Percentiles rank a stretch among this genome's conserved stretches.
Evolutionary conservation across 495 filamentous ascomycete species (phyloP).

Genomic region (Aspergillus sclerotioniger): DNA sequence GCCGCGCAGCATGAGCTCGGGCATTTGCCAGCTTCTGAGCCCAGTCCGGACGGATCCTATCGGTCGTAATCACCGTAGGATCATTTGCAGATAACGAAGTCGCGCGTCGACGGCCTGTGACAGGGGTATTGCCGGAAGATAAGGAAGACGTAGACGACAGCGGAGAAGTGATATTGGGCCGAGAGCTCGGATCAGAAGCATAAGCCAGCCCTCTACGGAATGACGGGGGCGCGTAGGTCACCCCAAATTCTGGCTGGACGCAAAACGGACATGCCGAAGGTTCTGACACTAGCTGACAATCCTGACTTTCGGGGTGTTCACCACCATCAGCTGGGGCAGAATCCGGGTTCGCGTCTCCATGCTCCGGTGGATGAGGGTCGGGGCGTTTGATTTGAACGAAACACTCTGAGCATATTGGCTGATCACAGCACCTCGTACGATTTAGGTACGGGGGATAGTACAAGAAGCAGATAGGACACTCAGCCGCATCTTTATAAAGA

Average conservation of each 20-base stretch:
- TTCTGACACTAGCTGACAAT: slow-evolving; percentile 79
- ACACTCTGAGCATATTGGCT: slow-evolving; percentile 96
- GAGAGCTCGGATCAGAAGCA: slow-evolving; percentile 43
- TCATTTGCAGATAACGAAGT: slow-evolving; percentile 80
- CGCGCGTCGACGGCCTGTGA: slow-evolving; percentile 59
- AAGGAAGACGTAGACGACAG: slow-evolving; percentile 63
- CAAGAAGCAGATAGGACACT: slow-evolving; percentile 96
- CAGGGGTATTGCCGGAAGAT: slow-evolving; percentile 36
- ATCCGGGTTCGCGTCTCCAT: slow-evolving; percentile 57
- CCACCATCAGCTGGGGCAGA: slow-evolving; percentile 36
- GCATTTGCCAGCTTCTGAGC: slow-evolving; percentile 83
- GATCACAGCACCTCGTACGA: slow-evolving; percentile 91
- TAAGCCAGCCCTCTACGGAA: slow-evolving; percentile 85
- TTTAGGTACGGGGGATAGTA: slow-evolving; percentile 97
- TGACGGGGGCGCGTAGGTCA: slow-evolving; percentile 84
- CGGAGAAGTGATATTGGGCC: slow-evolving; percentile 60
- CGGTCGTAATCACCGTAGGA: slow-evolving; percentile 83
- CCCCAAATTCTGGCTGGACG: slow-evolving; percentile 88
- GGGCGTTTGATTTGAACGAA: slow-evolving; percentile 98
- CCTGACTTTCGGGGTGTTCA: slow-evolving; percentile 41
- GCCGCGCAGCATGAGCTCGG: slow-evolving; percentile 74
- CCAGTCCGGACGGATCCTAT: slow-evolving; percentile 92
- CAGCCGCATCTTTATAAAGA: slow-evolving; percentile 82
- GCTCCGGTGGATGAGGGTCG: slow-evolving; percentile 93
- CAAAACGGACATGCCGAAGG: slow-evolving; percentile 95